Base-by-base conservation (phyloP, 2,329 filamentous ascomycete genomes). In the Chaetomium sp. region DNA sequence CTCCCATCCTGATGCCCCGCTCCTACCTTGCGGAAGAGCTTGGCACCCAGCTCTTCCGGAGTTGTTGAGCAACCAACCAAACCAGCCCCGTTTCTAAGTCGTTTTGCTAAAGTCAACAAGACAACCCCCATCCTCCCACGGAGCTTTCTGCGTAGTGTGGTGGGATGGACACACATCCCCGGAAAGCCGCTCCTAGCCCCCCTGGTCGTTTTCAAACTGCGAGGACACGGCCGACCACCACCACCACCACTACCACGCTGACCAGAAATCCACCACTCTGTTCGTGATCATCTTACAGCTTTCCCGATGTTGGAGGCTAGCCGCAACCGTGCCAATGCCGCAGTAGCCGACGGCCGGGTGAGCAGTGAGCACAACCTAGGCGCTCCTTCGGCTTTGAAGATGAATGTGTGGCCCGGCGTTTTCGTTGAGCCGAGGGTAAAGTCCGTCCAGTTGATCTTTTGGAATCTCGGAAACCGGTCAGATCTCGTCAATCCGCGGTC, bases 391-490 rank as follows among this genome's bases (percentile, higher is more conserved):
- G 45, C 55, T 52, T 50, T 35, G 11, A 42, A 11, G 40, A 42
- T 11, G 6, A n/a, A 11, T 42, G 11, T 11, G 35, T 54, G 52
- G 43, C 8, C 44, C 36, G 49, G 34, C 44, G 47, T 60, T 64
- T 59, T 62, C 63, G 62, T 64, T 56, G 53, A 62, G 59, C 65
- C 65, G 62, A 65, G 64, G 65, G 60, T 66, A 66, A 60, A 27
- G 52, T 46, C 58, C 59, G 52, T 43, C 50, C 38, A 34, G 42
- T 40, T 37, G 36, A 38, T 32, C 40, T 37, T 32, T 50, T 33
- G 9, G 38, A 37, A 54, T 6, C 14, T 42, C 36, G 54, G 51
- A 52, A 49, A 27, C 49, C 52, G 47, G 51, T 27, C 19, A 57
- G 48, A 51, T 56, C 41, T 62, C 58, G 58, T 40, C 40, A 42